Base-by-base conservation (phyloP, 108 stramenopile genomes). In the Pelagomonas calceolata region DNA sequence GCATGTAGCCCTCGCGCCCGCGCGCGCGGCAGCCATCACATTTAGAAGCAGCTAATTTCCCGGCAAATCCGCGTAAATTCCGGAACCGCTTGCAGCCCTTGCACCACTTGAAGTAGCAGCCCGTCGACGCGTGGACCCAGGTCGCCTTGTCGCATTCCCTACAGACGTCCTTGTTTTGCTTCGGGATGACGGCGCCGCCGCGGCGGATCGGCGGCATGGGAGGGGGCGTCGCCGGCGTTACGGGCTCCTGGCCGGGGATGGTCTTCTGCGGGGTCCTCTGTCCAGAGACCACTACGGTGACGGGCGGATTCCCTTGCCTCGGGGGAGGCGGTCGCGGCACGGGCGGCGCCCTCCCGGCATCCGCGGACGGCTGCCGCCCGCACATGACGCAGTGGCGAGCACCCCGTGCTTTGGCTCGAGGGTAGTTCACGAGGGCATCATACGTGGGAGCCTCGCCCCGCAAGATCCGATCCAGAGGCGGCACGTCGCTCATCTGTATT, bases 21-120 rank as follows among this genome's bases (percentile, higher is more conserved):
- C 78, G 74, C 66, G 75, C 43, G 37, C 78, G 74, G 70, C 78
- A 79, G 30, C 66, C 64, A 30, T 51, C 67, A 66, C 78, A 79
- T 69, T 79, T 79, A 26, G 74, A 44, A 1, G 44, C 78, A 10
- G 34, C 65, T 34, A 70, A 65, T 46, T 69, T 68, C 21, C 75
- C 69, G 10, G 34, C 69, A 65, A 79, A 79, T 9, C 30, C 36
- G 15, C 29, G 34, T 18, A 79, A 64, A n/a, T 37, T 36, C 30
- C 32, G 67, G 66, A 79, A 79, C 29, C 63, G 43, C 71, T 79
- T 79, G 74, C 78, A 79, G 46, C 78, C 78, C 36, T 79, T 79
- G 71, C 78, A 79, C 63, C 68, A 79, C 71, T 79, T 79, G 69
- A 79, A 75, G 64, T 45, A 46, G 32, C 39, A 16, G 30, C 60